Base-by-base conservation (phyloP, 805 yeast genomes). In the Nakazawaea ambrosiae region DNA sequence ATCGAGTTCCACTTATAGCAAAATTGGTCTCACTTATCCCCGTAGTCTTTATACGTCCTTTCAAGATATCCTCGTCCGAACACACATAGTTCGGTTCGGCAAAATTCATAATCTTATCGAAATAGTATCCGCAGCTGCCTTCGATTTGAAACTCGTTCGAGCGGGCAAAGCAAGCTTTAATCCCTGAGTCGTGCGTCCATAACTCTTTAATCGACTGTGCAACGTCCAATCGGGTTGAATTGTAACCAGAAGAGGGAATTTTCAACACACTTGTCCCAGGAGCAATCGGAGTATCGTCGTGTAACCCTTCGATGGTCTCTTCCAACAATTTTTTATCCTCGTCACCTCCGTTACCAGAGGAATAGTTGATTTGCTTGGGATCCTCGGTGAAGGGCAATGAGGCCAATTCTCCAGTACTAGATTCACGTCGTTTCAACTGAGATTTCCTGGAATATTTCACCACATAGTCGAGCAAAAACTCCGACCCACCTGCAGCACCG, bases 41-140 rank as follows among this genome's bases (percentile, higher is more conserved):
- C 0, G 97, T 89, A 11, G 98, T 90, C 60, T 90, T 89, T 50
- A 92, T 85, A 25, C 98, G 69, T 4, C 96, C 97, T 49, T 75
- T 81, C 46, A 92, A 63, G 39, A 92, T 88, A 58, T 92, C 98
- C 39, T 71, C 76, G 57, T 90, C 87, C 6, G 77, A 60, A 45
- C 96, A 89, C 8, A 70, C 49, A 54, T 87, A 89, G 41, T 66
- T 61, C 0, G 75, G 75, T 39, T 75, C 65, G 1, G 82, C 76
- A 57, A 86, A 81, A 32, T 76, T 73, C 35, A 53, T 54, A n/a
- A 84, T 75, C 46, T 81, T 74, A 27, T 81, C 81, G 54, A 90
- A 87, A 55, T 85, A 89, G 60, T 82, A 87, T 7, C 75, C 61
- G 0, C 95, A 88, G 31, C 86, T 81, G 4, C 85, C 79, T 54